phyloP scores from a whole-genome alignment of 2,329 filamentous ascomycete genomes.

The Arachnopeziza araneosa region DNA sequence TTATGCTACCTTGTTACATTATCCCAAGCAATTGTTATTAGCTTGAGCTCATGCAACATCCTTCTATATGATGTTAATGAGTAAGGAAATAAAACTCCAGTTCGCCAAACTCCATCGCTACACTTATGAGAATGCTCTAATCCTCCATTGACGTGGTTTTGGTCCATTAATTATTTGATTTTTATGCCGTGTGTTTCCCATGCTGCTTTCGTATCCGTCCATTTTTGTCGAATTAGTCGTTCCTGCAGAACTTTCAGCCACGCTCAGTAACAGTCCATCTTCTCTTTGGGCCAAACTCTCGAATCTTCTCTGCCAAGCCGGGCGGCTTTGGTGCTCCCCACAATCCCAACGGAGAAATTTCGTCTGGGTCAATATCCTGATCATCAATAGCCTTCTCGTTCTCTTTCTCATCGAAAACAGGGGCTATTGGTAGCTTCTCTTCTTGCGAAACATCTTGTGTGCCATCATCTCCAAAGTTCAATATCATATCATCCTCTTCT shows the following conservation, averaged over 20 bases:
- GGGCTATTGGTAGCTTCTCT: neutral
- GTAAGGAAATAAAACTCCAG: neutral
- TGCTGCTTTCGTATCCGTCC: neutral
- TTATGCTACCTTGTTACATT: neutral
- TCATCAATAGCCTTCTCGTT: conserved; percentile 1
- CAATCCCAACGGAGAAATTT: conserved; percentile 36
- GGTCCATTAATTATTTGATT: neutral
- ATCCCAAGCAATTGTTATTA: neutral
- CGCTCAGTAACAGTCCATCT: conserved; percentile 51
- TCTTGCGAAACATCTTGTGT: neutral
- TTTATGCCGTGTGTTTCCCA: neutral
- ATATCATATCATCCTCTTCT: conserved; percentile 38
- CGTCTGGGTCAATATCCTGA: conserved; percentile 20
- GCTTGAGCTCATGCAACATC: neutral
- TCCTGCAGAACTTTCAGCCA: neutral
- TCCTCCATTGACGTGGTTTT: neutral
- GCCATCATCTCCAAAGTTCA: conserved; percentile 43
- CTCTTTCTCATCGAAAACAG: neutral
- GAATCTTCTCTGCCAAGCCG: conserved; percentile 40
- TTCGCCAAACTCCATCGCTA: conserved; percentile 12
- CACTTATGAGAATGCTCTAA: neutral
- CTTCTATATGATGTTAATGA: neutral
- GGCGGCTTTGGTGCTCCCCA: conserved; percentile 42
- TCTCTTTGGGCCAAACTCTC: conserved; percentile 45
- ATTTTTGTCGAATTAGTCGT: neutral